phyloP scores from a whole-genome alignment of 345 rosid species.

The Cardamine resedifolia region DNA sequence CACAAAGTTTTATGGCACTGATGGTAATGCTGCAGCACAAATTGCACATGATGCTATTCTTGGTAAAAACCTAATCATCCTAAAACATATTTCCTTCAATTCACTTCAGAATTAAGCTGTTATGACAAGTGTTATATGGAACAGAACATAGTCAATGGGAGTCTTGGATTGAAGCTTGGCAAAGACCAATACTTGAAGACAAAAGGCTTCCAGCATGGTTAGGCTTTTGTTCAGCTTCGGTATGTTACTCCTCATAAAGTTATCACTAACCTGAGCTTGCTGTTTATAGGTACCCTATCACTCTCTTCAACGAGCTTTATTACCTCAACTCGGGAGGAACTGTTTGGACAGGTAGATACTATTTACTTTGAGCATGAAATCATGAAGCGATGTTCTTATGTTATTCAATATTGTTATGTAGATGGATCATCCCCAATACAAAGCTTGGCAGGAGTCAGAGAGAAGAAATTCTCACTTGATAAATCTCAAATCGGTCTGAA shows the following conservation, averaged over 20 bases:
- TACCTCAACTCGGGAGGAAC: conserved; percentile 92
- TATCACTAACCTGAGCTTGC: no score
- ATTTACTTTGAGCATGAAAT: background rate
- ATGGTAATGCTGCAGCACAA: conserved; percentile 75
- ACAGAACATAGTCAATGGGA: conserved; percentile 84
- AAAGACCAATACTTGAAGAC: conserved; percentile 86
- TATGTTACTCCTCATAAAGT: no score
- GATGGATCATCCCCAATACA: conserved; percentile 81
- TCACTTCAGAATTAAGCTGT: background rate
- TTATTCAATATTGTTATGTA: conserved; percentile 30
- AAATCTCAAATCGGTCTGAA: conserved; percentile 46
- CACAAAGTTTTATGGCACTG: conserved; percentile 72
- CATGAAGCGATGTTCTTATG: background rate
- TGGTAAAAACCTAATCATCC: conserved; percentile 42
- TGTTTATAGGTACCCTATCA: conserved; percentile 82
- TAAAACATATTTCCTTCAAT: background rate
- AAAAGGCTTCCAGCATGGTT: conserved; percentile 86
- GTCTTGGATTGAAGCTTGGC: conserved; percentile 86
- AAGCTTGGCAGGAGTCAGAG: conserved; percentile 61
- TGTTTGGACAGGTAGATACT: conserved; percentile 74
- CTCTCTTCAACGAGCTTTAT: conserved; percentile 93
- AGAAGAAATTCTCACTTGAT: conserved; percentile 75
- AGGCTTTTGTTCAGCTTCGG: no score
- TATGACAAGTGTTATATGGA: conserved; percentile 11
- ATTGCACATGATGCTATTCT: conserved; percentile 83